These are phyloP conservation scores for Pseudonitzschia delicatissima DNA, from an alignment of 108 stramenopile genomes.

Conservation along the genomic window DNA sequence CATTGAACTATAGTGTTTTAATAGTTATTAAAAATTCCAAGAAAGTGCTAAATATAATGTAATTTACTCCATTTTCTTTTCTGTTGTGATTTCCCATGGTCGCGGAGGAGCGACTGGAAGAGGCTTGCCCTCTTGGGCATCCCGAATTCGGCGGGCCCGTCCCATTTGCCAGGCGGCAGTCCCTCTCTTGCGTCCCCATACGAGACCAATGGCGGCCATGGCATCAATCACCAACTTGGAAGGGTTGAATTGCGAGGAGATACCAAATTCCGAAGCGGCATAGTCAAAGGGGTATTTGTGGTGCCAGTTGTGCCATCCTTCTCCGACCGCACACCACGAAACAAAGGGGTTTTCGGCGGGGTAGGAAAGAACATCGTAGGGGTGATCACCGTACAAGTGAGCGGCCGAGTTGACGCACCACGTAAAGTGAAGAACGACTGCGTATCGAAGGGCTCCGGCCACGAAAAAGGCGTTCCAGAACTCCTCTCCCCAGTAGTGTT, in stretches of 20 bases:
- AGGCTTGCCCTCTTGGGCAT: slow-evolving; percentile 54
- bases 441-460: slow-evolving; percentile 92
- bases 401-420: slow-evolving; percentile 99
- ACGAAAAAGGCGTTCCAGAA: slow-evolving; percentile 98
- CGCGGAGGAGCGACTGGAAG: slow-evolving; percentile 78
- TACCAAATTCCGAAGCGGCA: slow-evolving; percentile 94
- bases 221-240: slow-evolving; percentile 93
- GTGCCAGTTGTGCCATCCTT: slow-evolving; percentile 99
- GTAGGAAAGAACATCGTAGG: slow-evolving; percentile 92
- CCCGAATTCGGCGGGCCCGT: slow-evolving; percentile 78
- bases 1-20: no score
- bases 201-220: slow-evolving; percentile 82
- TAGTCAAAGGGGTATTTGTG: slow-evolving; percentile 99
- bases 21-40: no score
- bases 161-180: slow-evolving; percentile 92
- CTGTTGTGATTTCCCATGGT: slow-evolving; percentile 75
- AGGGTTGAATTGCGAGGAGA: slow-evolving; percentile 96
- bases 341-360: slow-evolving; percentile 97
- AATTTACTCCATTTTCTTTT: slow-evolving; percentile 26
- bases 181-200: slow-evolving; percentile 89
- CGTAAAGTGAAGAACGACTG: slow-evolving; percentile 94
- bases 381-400: slow-evolving; percentile 98
- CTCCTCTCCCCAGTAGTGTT: slow-evolving; percentile 90
- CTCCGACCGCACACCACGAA: slow-evolving; percentile 91
- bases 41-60: no score